A percentile compares a stretch with the other conserved stretches of the same genome.
phyloP scores from a whole-genome alignment of 768 basidiomycete genomes.

The Gloeostereum incarnatum region DNA sequence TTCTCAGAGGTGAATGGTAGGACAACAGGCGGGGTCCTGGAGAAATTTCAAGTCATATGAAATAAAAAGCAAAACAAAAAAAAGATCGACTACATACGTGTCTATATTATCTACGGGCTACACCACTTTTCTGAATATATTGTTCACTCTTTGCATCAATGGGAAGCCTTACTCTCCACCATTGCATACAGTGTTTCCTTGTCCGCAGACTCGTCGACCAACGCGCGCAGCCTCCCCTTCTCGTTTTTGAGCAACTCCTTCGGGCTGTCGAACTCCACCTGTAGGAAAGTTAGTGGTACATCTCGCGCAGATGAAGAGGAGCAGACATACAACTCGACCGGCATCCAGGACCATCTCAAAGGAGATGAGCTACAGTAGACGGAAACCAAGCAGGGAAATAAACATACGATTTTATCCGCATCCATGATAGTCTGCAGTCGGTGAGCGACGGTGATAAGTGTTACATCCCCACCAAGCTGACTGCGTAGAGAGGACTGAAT shows the following conservation, averaged over 20 bases:
- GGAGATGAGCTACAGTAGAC: background rate
- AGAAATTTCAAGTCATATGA: no score
- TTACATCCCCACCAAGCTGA: slow-evolving; percentile 24
- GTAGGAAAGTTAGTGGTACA: background rate
- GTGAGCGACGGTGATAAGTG: slow-evolving; percentile 35
- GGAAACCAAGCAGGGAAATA: slow-evolving; percentile 9
- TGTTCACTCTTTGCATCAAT: no score
- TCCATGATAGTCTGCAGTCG: slow-evolving; percentile 25
- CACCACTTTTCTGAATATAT: no score
- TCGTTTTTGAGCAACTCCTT: slow-evolving; percentile 40
- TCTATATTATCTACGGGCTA: no score
- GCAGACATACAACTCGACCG: slow-evolving; percentile 22
- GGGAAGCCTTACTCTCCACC: slow-evolving; percentile 12
- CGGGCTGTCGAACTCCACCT: slow-evolving; percentile 49
- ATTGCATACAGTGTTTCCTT: slow-evolving; percentile 37
- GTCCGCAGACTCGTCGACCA: slow-evolving; percentile 55
- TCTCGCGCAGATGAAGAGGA: no score
- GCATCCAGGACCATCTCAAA: slow-evolving; percentile 31
- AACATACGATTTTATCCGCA: slow-evolving; percentile 19
- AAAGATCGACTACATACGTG: no score
- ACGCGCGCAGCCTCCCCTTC: slow-evolving; percentile 36
- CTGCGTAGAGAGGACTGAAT: slow-evolving; percentile 33
- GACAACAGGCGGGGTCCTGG: no score
- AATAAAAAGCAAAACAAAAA: no score
- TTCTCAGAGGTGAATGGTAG: no score